A percentile compares a stretch with the other conserved stretches of the same genome.
These are phyloP conservation scores for Zymoseptoria ardabiliae DNA, from an alignment of 2,329 filamentous ascomycete species.

Conservation along the genomic window DNA sequence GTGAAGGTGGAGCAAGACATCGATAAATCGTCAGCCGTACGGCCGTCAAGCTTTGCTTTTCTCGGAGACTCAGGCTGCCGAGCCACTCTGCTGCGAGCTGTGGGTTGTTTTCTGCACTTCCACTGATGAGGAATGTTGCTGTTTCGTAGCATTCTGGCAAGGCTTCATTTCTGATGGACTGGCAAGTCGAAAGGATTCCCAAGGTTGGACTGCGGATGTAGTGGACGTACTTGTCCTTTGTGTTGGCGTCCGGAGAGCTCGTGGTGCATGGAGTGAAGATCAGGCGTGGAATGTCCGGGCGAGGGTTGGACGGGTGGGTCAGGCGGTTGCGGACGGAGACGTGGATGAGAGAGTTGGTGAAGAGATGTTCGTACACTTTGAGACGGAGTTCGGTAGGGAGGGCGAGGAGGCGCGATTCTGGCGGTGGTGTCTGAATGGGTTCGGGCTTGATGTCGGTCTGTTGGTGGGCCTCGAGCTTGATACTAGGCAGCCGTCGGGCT, in stretches of 20 bases:
- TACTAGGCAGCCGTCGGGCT: not conserved
- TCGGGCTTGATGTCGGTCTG: not conserved
- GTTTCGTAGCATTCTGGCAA: not conserved
- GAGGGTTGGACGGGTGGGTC: not conserved
- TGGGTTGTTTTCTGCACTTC: too few relatives aligned
- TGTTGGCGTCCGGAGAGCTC: not conserved
- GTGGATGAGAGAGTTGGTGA: not conserved
- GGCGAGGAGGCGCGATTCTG: not conserved
- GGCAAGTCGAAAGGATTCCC: not conserved
- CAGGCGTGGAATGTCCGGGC: not conserved
- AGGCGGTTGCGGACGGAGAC: not conserved
- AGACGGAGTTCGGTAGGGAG: not conserved
- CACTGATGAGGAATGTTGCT: too few relatives aligned
- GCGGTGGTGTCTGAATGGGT: not conserved
- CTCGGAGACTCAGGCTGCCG: too few relatives aligned
- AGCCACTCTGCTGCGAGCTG: too few relatives aligned
- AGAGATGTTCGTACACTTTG: not conserved
- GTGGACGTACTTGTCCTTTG: not conserved
- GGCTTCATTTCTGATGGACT: not conserved
- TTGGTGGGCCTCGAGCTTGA: not conserved
- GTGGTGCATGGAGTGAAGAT: not conserved
- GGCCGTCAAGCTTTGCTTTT: too few relatives aligned
- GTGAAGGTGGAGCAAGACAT: too few relatives aligned
- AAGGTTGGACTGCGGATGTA: not conserved
- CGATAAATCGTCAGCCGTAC: too few relatives aligned